Evolutionary conservation across 2,329 filamentous ascomycete species (phyloP), one percentile per base, ranked within the genome.

Genomic region (Neocatenulostroma microsporum): DNA sequence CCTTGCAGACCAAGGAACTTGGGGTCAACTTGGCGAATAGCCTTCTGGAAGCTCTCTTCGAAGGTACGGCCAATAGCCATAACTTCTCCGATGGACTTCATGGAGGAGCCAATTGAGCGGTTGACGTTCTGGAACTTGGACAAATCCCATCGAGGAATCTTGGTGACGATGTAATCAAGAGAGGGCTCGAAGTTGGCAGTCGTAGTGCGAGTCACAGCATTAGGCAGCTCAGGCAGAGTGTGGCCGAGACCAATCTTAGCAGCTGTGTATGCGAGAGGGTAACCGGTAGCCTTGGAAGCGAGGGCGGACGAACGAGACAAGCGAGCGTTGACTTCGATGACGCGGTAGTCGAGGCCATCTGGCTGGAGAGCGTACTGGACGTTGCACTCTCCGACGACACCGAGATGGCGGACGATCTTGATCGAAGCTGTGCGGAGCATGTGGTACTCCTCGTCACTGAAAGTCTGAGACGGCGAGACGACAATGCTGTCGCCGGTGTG

Each of bases 31-130:
- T 94, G 86, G 42, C 91, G 85, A 58, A 95, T 94, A 45, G 91
- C 91, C 72, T 98, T 98, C 66, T 98, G 91, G 71, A 98, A 94
- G 12, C 87, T 94, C 69, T 98, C 91, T 67, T 98, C 91, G 54
- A 96, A 98, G 20, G 91, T 96, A 63, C 91, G 81, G 50, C 91
- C 91, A 55, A 98, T 96, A 47, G 91, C 91, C 91, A 98, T 98
- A 42, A 98, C 91, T 67, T 98, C 91, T 60, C 91, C 91, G 40
- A 98, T 88, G 17, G 88, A 95, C 72, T 96, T 98, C 91, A 98
- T 98, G 44, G 89, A 83, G 58, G 85, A 94, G 51, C 91, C 91
- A 58, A 98, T 96, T 58, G 94, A 84, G 44, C 91, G 83, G 73
- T 94, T 93, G 48, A 98, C 91, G 56, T 96, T 89, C 68, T 96